Percentiles rank a stretch among this genome's conserved stretches.
Conservation (phyloP, 805 yeast genomes). For the Saccharomycopsis fibuligera region DNA sequence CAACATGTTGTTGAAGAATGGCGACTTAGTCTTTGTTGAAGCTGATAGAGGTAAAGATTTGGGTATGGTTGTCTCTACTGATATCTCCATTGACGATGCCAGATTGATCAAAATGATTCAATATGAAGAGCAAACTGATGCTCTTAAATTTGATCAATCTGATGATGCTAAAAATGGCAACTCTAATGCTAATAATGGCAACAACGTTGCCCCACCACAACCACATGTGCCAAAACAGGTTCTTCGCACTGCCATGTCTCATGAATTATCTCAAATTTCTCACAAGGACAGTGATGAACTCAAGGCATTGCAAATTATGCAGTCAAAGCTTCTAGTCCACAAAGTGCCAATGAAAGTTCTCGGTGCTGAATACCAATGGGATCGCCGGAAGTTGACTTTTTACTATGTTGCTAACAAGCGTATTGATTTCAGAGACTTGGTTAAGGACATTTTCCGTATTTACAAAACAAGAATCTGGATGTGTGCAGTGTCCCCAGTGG, state of each 20-base stretch:
- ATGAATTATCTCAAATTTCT: constrained; percentile 53
- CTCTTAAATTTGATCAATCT: constrained; percentile 31
- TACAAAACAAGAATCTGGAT: constrained; percentile 84
- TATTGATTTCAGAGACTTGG: constrained; percentile 73
- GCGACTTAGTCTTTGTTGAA: constrained; percentile 74
- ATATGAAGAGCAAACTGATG: constrained; percentile 65
- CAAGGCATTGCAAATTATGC: constrained; percentile 57
- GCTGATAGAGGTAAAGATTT: constrained; percentile 79
- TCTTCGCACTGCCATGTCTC: constrained; percentile 52
- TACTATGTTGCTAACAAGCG: constrained; percentile 58
- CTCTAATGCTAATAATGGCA: constrained; percentile 11
- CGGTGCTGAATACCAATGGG: constrained; percentile 85
- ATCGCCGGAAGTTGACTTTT: constrained; percentile 71
- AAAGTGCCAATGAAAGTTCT: constrained; percentile 51
- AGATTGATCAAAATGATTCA: constrained; percentile 58
- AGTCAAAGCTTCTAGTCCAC: constrained; percentile 46
- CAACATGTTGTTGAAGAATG: constrained; percentile 41
- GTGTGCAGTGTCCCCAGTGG: constrained; percentile 52
- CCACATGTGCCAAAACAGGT: constrained; percentile 65
- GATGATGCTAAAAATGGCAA: background rate
- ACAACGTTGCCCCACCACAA: constrained; percentile 32
- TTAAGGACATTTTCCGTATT: constrained; percentile 63
- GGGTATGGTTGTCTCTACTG: constrained; percentile 56
- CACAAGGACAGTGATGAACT: constrained; percentile 63
- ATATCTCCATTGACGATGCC: constrained; percentile 60